Percentiles rank a stretch among this genome's conserved stretches.
These are phyloP conservation scores for Luzula sylvatica DNA, from an alignment of 176 grass and related monocot species.

Conservation along the genomic window DNA sequence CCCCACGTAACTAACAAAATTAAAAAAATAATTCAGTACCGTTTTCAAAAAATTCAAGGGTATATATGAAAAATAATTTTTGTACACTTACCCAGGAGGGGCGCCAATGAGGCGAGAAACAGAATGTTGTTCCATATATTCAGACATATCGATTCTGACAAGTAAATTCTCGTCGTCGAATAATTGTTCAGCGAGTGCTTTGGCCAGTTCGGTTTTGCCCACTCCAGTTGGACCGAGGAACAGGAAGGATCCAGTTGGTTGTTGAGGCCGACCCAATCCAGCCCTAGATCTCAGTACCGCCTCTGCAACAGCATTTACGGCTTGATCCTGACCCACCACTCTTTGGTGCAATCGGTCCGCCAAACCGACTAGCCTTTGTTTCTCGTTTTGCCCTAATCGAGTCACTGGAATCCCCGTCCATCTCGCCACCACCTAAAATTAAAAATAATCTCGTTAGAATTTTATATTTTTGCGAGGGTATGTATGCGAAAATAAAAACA, in stretches of 20 bases:
- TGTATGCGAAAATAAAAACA: neutral
- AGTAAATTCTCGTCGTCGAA: conserved; percentile 95
- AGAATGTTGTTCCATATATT: conserved; percentile 98
- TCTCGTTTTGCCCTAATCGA: conserved; percentile 74
- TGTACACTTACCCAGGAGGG: conserved; percentile 58
- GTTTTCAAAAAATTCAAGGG: no score
- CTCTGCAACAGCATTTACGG: conserved; percentile 68
- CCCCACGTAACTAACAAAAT: conserved; percentile 57
- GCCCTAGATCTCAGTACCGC: conserved; percentile 80
- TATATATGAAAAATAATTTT: no score
- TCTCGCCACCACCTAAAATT: conserved; percentile 49
- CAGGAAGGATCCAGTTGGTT: conserved; percentile 87
- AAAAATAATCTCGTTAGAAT: conserved; percentile 5
- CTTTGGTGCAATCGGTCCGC: conserved; percentile 57
- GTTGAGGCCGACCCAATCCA: conserved; percentile 70
- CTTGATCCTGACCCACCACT: conserved; percentile 39
- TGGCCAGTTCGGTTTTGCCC: conserved; percentile 92
- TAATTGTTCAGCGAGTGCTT: conserved; percentile 82
- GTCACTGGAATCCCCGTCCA: conserved; percentile 91
- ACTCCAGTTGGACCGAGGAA: conserved; percentile 89
- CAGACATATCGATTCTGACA: conserved; percentile 88
- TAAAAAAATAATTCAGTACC: conserved; percentile 8
- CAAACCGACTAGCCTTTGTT: conserved; percentile 51
- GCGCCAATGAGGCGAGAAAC: conserved; percentile 80
- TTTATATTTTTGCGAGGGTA: neutral